A percentile compares a stretch with the other conserved stretches of the same genome.
Conservation (phyloP, 73 alveolate species). For the Durusdinium trenchii region DNA sequence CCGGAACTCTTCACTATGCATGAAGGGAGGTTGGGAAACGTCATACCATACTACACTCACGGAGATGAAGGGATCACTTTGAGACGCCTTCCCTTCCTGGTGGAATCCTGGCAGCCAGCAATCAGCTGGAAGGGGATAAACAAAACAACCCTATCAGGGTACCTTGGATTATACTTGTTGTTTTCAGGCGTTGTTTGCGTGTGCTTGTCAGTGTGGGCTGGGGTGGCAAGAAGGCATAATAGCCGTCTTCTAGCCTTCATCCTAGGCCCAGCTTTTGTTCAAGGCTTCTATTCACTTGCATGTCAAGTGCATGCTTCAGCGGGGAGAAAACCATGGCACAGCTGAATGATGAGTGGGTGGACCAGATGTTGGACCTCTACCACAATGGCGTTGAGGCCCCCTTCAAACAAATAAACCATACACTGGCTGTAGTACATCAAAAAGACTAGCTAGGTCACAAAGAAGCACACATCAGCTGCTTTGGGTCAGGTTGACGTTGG, state of each 20-base stretch:
- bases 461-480: neutral
- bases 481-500: neutral
- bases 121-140: neutral
- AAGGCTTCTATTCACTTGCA: neutral
- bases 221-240: neutral
- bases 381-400: neutral
- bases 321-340: neutral
- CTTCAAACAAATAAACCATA: neutral
- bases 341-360: neutral
- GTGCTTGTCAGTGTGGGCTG: neutral
- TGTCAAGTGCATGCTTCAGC: neutral
- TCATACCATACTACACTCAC: neutral
- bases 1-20: neutral
- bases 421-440: neutral
- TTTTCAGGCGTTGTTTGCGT: neutral
- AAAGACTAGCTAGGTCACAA: neutral
- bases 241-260: neutral
- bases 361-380: neutral
- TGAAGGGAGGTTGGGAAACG: neutral
- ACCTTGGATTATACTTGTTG: neutral
- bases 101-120: neutral
- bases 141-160: constrained; percentile 16
- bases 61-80: constrained; percentile 1
- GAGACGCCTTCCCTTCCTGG: neutral
- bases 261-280: neutral